Evolutionary conservation across 345 rosid genomes (phyloP).

Genomic region (Eutrema heterophyllum): DNA sequence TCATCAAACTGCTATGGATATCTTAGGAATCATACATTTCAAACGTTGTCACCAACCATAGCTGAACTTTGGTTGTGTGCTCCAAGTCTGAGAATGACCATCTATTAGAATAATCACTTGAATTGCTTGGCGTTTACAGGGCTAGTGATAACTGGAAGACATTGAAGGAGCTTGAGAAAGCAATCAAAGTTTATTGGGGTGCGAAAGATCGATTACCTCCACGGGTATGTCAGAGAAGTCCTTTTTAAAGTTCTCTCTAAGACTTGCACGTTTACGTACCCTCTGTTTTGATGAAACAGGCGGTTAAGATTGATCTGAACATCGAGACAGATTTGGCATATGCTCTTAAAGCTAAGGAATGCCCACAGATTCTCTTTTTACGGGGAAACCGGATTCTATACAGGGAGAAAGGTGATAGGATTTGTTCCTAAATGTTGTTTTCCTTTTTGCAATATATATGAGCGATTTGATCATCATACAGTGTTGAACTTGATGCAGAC

Average conservation of each 20-base stretch:
- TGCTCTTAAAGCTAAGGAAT: conserved; percentile 79
- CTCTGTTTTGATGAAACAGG: conserved; percentile 39
- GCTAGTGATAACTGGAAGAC: conserved; percentile 83
- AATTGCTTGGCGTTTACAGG: conserved; percentile 32
- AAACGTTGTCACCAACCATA: not conserved
- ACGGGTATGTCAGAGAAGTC: conserved; percentile 42
- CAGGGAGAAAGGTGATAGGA: conserved; percentile 65
- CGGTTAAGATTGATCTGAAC: conserved; percentile 77
- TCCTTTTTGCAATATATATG: not conserved
- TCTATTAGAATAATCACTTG: not conserved
- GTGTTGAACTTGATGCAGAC: conserved; percentile 39
- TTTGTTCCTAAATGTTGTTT: not conserved
- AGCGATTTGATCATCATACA: not conserved
- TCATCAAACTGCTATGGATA: not conserved
- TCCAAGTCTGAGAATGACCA: not conserved
- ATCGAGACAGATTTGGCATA: conserved; percentile 92
- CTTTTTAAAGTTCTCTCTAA: not conserved
- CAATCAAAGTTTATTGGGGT: conserved; percentile 71
- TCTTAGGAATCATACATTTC: not conserved
- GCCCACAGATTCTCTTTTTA: conserved; percentile 80
- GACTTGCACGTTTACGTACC: not conserved
- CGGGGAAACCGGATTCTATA: conserved; percentile 64
- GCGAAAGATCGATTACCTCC: conserved; percentile 88
- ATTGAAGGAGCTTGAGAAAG: conserved; percentile 84
- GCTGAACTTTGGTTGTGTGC: not conserved